Evolutionary conservation across 2,329 filamentous ascomycete species (phyloP).

Genomic region (Triangularia verruculosa): DNA sequence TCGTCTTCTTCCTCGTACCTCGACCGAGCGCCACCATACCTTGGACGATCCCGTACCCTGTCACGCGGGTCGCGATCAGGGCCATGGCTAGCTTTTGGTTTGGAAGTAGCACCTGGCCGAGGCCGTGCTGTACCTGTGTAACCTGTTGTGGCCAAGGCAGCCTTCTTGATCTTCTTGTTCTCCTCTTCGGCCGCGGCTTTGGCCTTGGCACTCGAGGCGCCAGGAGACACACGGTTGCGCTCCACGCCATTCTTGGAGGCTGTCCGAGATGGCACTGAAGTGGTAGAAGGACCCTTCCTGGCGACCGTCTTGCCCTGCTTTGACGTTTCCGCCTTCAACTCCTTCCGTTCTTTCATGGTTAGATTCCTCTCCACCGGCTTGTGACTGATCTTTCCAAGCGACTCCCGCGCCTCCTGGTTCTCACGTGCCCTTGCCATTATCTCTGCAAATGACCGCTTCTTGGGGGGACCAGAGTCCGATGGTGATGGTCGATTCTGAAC

Average conservation of each 20-base stretch:
- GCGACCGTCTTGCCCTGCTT: slow-evolving; percentile 22
- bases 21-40: slow-evolving; percentile 35
- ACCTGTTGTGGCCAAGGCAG: slow-evolving; percentile 59
- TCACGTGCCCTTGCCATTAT: slow-evolving; percentile 70
- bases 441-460: slow-evolving; percentile 71
- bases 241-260: slow-evolving; percentile 24
- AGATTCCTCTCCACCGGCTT: slow-evolving; percentile 66
- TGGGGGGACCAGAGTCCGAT: slow-evolving; percentile 33
- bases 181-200: slow-evolving; percentile 32
- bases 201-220: slow-evolving; percentile 5
- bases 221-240: slow-evolving; percentile 10
- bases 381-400: slow-evolving; percentile 70
- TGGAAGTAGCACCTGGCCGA: slow-evolving; percentile 39
- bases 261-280: slow-evolving; percentile 16
- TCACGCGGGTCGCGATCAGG: slow-evolving; percentile 17
- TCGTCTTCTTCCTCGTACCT: slow-evolving; percentile 61
- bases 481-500: background rate
- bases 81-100: slow-evolving; percentile 30
- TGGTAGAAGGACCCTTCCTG: slow-evolving; percentile 13
- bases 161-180: slow-evolving; percentile 61
- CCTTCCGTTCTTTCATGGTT: slow-evolving; percentile 53
- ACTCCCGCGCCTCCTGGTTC: slow-evolving; percentile 58
- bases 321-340: slow-evolving; percentile 43
- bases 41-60: slow-evolving; percentile 24
- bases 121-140: slow-evolving; percentile 64